Percentiles rank a stretch among this genome's conserved stretches.
Conservation (phyloP, 306 rosid species). For the Gynostemma pentaphyllum region DNA sequence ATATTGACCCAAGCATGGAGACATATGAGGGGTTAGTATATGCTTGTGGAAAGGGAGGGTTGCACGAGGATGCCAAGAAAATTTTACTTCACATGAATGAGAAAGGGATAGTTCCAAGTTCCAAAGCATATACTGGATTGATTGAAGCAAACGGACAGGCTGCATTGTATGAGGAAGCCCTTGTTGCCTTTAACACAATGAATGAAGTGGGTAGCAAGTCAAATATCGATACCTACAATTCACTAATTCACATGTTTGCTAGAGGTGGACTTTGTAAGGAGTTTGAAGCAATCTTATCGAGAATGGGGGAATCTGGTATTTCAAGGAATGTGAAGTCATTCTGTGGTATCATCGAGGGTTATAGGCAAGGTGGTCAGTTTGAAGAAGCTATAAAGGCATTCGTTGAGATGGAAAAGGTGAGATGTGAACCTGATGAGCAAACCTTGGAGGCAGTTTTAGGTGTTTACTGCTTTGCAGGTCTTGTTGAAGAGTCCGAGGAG, state of each 20-base stretch:
- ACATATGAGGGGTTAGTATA: conserved; percentile 78
- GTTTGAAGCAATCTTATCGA: conserved; percentile 39
- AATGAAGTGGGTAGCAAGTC: conserved; percentile 72
- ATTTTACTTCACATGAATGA: conserved; percentile 61
- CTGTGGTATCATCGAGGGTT: conserved; percentile 73
- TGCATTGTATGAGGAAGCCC: conserved; percentile 79
- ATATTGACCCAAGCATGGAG: conserved; percentile 81
- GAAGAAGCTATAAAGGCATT: conserved; percentile 79
- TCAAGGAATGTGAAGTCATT: conserved; percentile 48
- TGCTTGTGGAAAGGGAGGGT: conserved; percentile 98
- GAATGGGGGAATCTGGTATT: conserved; percentile 54
- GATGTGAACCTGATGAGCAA: conserved; percentile 64
- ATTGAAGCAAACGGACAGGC: conserved; percentile 88
- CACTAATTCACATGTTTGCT: conserved; percentile 55
- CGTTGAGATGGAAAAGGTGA: conserved; percentile 65
- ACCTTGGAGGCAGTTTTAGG: conserved; percentile 76
- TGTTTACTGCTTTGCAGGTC: conserved; percentile 73
- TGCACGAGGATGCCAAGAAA: conserved; percentile 68
- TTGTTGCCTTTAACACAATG: conserved; percentile 93
- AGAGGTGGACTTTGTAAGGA: conserved; percentile 82
- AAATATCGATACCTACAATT: conserved; percentile 60
- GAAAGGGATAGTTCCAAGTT: conserved; percentile 67
- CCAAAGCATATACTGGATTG: conserved; percentile 67
- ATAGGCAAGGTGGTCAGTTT: conserved; percentile 74
- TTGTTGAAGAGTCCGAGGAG: conserved; percentile 82